Evolutionary conservation across 148 eudicot species (phyloP).

Genomic region (Pharnaceum exiguum): DNA sequence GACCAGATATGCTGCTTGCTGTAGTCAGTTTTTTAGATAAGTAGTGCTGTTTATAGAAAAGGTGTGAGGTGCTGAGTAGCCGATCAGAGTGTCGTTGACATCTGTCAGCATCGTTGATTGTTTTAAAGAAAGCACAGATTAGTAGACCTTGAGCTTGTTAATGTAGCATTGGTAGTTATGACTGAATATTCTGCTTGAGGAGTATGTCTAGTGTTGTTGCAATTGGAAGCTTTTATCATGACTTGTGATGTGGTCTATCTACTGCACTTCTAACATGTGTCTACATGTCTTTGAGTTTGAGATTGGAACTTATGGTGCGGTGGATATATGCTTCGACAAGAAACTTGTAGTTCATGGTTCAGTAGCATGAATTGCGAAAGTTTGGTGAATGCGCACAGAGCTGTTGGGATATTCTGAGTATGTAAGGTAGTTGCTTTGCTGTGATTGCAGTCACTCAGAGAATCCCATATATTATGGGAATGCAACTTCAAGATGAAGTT

Average conservation of each 20-base stretch:
- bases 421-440: too few species aligned
- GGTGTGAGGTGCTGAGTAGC: constrained; percentile 13
- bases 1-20: constrained; percentile 11
- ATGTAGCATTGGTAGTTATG: constrained; percentile 11
- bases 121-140: not conserved
- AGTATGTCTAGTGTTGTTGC: constrained; percentile 13
- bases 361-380: too few species aligned
- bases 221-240: not conserved
- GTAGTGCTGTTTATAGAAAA: constrained; percentile 7
- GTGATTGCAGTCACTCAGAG: too few species aligned
- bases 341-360: too few species aligned
- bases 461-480: too few species aligned
- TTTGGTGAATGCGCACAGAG: too few species aligned
- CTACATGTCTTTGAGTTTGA: constrained; percentile 3
- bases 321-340: too few species aligned
- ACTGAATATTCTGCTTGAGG: constrained; percentile 15
- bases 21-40: constrained; percentile 10
- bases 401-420: too few species aligned
- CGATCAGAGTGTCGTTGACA: not conserved
- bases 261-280: constrained; percentile 13
- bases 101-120: constrained; percentile 6
- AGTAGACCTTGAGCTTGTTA: constrained; percentile 6
- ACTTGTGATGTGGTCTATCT: constrained; percentile 10
- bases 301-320: not conserved
- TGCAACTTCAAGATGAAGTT: too few species aligned